Conservation (phyloP, 371 early-diverging fungal species). For the Phascolomyces articulosus region DNA sequence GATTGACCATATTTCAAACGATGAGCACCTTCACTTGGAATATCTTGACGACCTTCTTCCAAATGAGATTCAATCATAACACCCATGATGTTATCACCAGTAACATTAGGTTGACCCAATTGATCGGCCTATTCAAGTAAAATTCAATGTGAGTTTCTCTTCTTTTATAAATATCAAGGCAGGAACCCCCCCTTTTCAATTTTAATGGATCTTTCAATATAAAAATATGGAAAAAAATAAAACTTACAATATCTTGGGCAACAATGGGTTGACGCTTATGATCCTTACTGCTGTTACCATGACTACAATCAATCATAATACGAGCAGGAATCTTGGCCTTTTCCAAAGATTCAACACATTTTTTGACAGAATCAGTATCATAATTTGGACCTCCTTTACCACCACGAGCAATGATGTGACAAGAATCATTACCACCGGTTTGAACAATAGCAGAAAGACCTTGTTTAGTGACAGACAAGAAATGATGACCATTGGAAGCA, state of each 20-base stretch:
- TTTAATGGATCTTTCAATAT: too few species aligned
- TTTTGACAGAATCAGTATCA: slow-evolving; percentile 67
- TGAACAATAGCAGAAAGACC: slow-evolving; percentile 92
- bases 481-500: slow-evolving; percentile 86
- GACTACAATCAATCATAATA: slow-evolving; percentile 95
- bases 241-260: slow-evolving; percentile 64
- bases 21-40: slow-evolving; percentile 63
- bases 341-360: slow-evolving; percentile 61
- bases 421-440: slow-evolving; percentile 75
- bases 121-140: slow-evolving; percentile 36
- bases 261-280: slow-evolving; percentile 84
- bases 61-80: slow-evolving; percentile 88
- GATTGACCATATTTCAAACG: slow-evolving; percentile 71
- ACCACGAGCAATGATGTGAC: slow-evolving; percentile 92
- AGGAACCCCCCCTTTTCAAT: too few species aligned
- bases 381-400: slow-evolving; percentile 91
- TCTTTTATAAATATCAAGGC: too few species aligned
- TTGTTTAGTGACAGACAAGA: slow-evolving; percentile 95
- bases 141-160: too few species aligned
- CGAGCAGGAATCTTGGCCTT: slow-evolving; percentile 63
- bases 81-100: slow-evolving; percentile 70
- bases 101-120: slow-evolving; percentile 40
- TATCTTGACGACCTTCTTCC: slow-evolving; percentile 78
- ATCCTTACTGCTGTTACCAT: slow-evolving; percentile 85
- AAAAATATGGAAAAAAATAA: not conserved